These are phyloP conservation scores for Perilla frutescens DNA, from an alignment of 257 asterid genomes.

Conservation along the genomic window DNA sequence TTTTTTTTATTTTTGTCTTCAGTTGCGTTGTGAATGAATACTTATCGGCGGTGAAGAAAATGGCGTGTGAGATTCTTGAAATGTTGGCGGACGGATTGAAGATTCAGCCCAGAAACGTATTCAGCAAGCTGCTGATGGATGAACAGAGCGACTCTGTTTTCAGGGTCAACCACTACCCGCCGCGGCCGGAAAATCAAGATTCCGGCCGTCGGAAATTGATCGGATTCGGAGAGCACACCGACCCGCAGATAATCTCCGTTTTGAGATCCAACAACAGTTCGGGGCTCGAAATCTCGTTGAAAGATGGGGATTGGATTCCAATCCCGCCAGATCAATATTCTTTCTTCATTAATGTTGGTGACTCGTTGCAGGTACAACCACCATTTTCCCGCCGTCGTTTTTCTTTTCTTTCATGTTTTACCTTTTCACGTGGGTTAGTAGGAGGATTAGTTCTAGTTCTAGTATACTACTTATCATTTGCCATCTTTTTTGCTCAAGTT, in stretches of 20 bases:
- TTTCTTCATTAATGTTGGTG: conserved; percentile 83
- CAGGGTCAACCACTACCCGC: conserved; percentile 74
- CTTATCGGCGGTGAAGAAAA: conserved; percentile 51
- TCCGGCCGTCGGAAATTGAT: conserved; percentile 36
- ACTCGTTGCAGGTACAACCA: conserved; percentile 72
- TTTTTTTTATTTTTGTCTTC: neutral
- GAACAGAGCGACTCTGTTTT: conserved; percentile 68
- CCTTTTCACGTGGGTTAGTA: conserved; percentile 25
- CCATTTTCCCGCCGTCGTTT: conserved; percentile 32
- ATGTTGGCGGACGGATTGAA: conserved; percentile 63
- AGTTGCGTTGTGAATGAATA: conserved; percentile 53
- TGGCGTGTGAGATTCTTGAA: conserved; percentile 67
- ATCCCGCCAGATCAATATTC: conserved; percentile 80
- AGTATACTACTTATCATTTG: too few species aligned
- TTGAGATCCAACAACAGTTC: conserved; percentile 77
- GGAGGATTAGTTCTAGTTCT: too few species aligned
- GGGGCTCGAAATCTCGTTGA: conserved; percentile 71
- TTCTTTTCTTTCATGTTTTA: neutral
- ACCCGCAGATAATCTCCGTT: conserved; percentile 88
- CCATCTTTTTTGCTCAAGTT: too few species aligned
- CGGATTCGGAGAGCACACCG: conserved; percentile 87
- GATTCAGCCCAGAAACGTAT: conserved; percentile 44
- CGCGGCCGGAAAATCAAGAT: conserved; percentile 41
- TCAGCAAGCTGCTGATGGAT: conserved; percentile 63
- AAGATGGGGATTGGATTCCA: conserved; percentile 72